A percentile compares a stretch with the other conserved stretches of the same genome.
Evolutionary conservation across 768 basidiomycete genomes (phyloP).

Genomic region (Termitomyces sp.): DNA sequence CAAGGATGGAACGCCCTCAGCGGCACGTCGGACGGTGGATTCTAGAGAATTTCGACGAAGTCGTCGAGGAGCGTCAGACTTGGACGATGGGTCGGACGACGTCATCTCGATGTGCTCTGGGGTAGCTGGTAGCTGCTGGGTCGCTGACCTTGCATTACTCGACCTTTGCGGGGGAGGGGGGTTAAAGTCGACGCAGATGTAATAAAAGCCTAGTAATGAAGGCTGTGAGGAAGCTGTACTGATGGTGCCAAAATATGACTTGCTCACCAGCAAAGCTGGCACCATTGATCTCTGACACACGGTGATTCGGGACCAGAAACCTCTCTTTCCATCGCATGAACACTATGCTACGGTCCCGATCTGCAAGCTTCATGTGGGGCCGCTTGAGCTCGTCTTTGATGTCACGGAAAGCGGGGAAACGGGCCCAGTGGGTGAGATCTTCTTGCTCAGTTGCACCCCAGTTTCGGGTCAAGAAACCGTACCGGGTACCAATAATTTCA

Average conservation of each 20-base stretch:
- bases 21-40: constrained; percentile 33
- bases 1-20: constrained; percentile 41
- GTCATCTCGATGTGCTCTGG: constrained; percentile 20
- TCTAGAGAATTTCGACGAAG: constrained; percentile 34
- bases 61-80: constrained; percentile 28
- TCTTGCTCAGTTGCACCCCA: constrained; percentile 91
- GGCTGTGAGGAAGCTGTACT: constrained; percentile 13
- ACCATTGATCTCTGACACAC: constrained; percentile 89
- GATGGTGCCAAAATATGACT: constrained; percentile 5
- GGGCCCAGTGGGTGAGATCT: constrained; percentile 91
- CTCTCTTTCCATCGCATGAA: constrained; percentile 98
- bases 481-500: constrained; percentile 86
- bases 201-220: constrained; percentile 74
- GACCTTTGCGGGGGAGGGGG: constrained; percentile 40
- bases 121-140: constrained; percentile 28
- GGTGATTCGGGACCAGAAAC: constrained; percentile 93
- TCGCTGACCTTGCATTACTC: constrained; percentile 16
- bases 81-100: constrained; percentile 24
- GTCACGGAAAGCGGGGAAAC: constrained; percentile 83
- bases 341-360: constrained; percentile 72
- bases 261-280: constrained; percentile 88
- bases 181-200: constrained; percentile 90
- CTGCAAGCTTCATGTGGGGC: constrained; percentile 73
- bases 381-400: constrained; percentile 76
- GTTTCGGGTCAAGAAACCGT: constrained; percentile 86